phyloP scores from a whole-genome alignment of 2,329 filamentous ascomycete genomes.

The Parafenestella ontariensis region DNA sequence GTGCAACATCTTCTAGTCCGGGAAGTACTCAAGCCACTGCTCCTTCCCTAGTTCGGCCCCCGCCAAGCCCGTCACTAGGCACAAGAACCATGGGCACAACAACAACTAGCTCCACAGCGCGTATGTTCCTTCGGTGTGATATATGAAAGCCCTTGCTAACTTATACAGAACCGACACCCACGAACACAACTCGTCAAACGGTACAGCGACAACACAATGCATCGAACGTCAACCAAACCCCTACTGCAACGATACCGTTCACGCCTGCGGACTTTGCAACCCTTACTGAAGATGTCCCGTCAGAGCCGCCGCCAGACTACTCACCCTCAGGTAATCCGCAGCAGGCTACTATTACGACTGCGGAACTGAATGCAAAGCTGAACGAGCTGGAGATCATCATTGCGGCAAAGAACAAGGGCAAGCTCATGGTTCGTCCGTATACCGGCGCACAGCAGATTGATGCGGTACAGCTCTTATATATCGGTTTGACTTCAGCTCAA shows the following conservation, averaged over 20 bases:
- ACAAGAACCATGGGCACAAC: background rate
- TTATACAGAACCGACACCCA: background rate
- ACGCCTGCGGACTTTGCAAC: background rate
- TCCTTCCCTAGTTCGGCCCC: background rate
- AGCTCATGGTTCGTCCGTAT: background rate
- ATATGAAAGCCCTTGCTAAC: background rate
- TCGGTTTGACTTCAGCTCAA: background rate
- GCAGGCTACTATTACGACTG: background rate
- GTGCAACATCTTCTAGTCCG: background rate
- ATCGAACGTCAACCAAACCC: background rate
- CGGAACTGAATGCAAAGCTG: background rate
- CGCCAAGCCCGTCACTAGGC: background rate
- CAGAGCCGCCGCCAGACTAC: slow-evolving; percentile 1
- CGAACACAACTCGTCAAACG: background rate
- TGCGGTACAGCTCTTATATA: background rate
- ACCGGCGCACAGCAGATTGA: background rate
- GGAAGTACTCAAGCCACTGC: background rate
- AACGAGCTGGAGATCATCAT: background rate
- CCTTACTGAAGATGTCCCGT: background rate
- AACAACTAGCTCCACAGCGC: background rate
- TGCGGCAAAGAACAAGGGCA: background rate
- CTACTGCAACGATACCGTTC: background rate
- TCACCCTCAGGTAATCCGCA: background rate
- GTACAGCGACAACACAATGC: slow-evolving; percentile 1
- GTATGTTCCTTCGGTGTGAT: background rate